phyloP scores from a whole-genome alignment of 768 basidiomycete species.

The Sarcomyxa edulis region DNA sequence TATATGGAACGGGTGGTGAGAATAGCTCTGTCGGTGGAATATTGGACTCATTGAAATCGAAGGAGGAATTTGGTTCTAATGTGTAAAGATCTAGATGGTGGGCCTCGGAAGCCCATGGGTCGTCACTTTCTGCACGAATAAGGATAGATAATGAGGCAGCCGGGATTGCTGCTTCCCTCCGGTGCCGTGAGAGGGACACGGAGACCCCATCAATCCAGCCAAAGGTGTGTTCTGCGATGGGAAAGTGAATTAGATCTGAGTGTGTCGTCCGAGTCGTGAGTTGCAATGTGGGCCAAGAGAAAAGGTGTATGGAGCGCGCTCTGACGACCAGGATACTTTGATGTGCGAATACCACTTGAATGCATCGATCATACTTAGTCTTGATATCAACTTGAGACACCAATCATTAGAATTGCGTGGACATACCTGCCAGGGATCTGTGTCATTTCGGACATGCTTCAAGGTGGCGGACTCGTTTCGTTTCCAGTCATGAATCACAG shows the following conservation, averaged over 20 bases:
- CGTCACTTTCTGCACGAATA: conserved; percentile 51
- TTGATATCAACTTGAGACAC: background rate
- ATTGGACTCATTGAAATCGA: conserved; percentile 6
- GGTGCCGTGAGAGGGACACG: conserved; percentile 9
- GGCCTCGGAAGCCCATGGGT: conserved; percentile 51
- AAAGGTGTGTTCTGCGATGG: conserved; percentile 45
- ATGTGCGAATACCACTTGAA: conserved; percentile 45
- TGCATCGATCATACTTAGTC: conserved; percentile 41
- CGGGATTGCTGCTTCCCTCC: background rate
- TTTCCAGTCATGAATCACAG: conserved; percentile 54
- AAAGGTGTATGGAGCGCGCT: conserved; percentile 53
- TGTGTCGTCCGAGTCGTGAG: conserved; percentile 3
- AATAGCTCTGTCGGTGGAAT: too few species aligned
- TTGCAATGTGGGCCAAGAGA: conserved; percentile 38
- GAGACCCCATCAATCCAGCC: conserved; percentile 66
- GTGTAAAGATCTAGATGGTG: conserved; percentile 50
- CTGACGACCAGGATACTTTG: conserved; percentile 51
- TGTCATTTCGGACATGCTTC: conserved; percentile 26
- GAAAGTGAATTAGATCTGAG: conserved; percentile 21
- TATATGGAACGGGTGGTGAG: conserved; percentile 24
- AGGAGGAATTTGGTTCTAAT: conserved; percentile 31
- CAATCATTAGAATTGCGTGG: background rate
- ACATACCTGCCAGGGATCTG: conserved; percentile 25
- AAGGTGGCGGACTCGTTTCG: conserved; percentile 40
- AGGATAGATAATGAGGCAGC: conserved; percentile 39